Conservation (phyloP, 2,329 filamentous ascomycete genomes). For the Arthrobotrys pseudoclavata region DNA sequence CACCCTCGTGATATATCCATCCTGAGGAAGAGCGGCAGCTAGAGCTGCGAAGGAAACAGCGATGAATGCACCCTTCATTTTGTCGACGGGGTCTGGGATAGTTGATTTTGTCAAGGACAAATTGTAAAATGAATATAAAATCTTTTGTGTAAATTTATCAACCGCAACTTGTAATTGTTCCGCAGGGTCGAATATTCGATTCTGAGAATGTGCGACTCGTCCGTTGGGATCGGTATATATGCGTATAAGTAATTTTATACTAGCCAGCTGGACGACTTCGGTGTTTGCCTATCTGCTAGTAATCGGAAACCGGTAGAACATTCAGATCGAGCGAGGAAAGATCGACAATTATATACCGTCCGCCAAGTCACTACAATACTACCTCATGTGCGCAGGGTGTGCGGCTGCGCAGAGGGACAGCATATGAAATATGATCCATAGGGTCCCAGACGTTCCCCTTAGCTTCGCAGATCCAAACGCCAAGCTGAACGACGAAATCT, state of each 20-base stretch:
- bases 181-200: conserved; percentile 10
- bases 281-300: conserved; percentile 29
- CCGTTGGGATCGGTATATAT: conserved; percentile 19
- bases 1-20: conserved; percentile 7
- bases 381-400: conserved; percentile 35
- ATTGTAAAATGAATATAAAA: background rate
- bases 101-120: background rate
- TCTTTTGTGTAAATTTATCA: conserved; percentile 1
- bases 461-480: conserved; percentile 44
- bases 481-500: background rate
- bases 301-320: conserved; percentile 29
- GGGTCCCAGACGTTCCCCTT: conserved; percentile 7
- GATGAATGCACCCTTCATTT: conserved; percentile 44
- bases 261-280: background rate
- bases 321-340: conserved; percentile 34
- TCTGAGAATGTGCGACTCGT: conserved; percentile 6
- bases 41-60: conserved; percentile 40
- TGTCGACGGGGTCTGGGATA: background rate
- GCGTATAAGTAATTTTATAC: conserved; percentile 18
- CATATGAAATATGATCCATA: conserved; percentile 15
- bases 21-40: conserved; percentile 39
- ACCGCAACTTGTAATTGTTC: background rate
- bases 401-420: conserved; percentile 2
- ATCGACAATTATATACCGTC: conserved; percentile 56
- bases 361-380: conserved; percentile 57